These are phyloP conservation scores for Amaranthus palmeri DNA, from an alignment of 148 eudicot species.

Conservation along the genomic window DNA sequence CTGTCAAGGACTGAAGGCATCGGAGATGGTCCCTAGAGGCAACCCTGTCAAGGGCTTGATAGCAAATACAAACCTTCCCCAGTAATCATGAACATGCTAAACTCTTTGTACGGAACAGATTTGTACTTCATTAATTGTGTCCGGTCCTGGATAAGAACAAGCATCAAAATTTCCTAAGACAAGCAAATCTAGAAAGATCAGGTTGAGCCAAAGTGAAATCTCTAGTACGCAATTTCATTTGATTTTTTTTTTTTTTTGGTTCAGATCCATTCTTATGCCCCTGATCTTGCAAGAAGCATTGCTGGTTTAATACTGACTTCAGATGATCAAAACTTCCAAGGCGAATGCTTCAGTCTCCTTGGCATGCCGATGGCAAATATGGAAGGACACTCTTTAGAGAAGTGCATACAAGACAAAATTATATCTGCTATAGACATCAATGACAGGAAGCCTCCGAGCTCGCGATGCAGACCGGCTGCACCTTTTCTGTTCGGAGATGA, in stretches of 20 bases:
- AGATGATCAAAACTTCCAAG: constrained; percentile 55
- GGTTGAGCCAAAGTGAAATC: too few relatives aligned
- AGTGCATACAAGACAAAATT: constrained; percentile 59
- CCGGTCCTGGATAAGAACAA: too few relatives aligned
- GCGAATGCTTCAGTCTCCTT: constrained; percentile 68
- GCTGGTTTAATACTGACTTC: constrained; percentile 72
- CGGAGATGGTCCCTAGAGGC: too few relatives aligned
- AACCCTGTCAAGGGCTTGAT: too few relatives aligned
- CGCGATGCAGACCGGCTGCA: constrained; percentile 36
- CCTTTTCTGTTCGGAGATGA: constrained; percentile 55
- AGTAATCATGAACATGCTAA: too few relatives aligned
- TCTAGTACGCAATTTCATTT: not conserved
- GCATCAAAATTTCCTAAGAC: not conserved
- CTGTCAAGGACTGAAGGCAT: not conserved
- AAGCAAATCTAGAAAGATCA: not conserved
- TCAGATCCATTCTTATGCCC: constrained; percentile 77
- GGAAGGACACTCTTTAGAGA: constrained; percentile 39
- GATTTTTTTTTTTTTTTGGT: constrained; percentile 10
- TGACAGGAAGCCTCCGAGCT: constrained; percentile 42
- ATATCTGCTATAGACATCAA: constrained; percentile 49
- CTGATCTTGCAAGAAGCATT: constrained; percentile 87
- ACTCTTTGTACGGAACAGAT: too few relatives aligned
- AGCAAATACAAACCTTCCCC: too few relatives aligned
- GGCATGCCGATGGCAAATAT: constrained; percentile 42
- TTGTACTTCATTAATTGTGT: too few relatives aligned